Percentiles rank a stretch among this genome's conserved stretches.
Evolutionary conservation across 345 rosid genomes (phyloP).

Genomic region (Aquilaria sinensis): DNA sequence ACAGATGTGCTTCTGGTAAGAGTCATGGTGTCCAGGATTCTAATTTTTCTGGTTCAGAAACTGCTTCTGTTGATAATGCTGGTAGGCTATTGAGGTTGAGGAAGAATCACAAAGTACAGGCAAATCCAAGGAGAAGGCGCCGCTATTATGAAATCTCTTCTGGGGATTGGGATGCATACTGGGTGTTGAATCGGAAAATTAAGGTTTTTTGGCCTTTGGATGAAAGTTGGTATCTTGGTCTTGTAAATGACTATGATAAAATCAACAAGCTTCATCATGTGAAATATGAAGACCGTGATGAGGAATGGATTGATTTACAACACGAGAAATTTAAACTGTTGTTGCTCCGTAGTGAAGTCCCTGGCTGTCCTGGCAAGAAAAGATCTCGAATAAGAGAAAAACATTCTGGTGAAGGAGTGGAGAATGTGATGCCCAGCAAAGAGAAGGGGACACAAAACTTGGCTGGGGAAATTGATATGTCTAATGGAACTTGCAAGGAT

Average conservation of each 20-base stretch:
- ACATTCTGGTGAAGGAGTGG: constrained; percentile 24
- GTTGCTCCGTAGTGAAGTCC: constrained; percentile 72
- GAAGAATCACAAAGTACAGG: constrained; percentile 41
- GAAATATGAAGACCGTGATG: constrained; percentile 90
- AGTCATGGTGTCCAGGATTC: constrained; percentile 20
- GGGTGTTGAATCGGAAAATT: constrained; percentile 65
- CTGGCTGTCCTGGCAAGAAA: constrained; percentile 35
- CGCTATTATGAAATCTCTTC: constrained; percentile 67
- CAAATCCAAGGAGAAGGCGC: constrained; percentile 54
- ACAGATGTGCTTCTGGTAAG: constrained; percentile 27
- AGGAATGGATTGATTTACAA: constrained; percentile 78
- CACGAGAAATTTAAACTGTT: constrained; percentile 76
- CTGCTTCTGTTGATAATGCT: constrained; percentile 45
- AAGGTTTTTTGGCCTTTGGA: constrained; percentile 94
- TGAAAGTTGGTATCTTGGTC: constrained; percentile 78
- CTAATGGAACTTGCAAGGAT: constrained; percentile 42
- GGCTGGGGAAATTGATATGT: constrained; percentile 38
- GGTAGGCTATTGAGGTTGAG: constrained; percentile 68
- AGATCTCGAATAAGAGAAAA: constrained; percentile 33
- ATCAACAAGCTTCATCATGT: constrained; percentile 74
- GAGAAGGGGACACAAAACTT: constrained; percentile 29
- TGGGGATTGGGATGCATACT: constrained; percentile 54
- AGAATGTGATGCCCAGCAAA: constrained; percentile 24
- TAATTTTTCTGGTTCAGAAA: constrained; percentile 35
- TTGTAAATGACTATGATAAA: constrained; percentile 55